Conservation (phyloP, 441 rosid species). For the Bruguiera hainesii region DNA sequence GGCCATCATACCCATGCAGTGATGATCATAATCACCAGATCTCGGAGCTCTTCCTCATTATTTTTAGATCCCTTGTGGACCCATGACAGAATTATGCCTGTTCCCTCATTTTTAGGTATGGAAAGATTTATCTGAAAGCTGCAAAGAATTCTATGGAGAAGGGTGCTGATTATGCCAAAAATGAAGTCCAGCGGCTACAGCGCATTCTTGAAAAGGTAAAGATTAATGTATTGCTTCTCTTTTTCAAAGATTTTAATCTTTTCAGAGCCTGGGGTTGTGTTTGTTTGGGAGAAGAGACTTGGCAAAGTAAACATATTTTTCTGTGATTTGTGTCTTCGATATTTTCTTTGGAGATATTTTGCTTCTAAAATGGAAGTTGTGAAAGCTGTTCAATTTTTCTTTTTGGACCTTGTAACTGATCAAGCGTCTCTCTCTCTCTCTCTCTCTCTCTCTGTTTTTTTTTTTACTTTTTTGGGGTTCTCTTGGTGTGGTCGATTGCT, state of each 20-base stretch:
- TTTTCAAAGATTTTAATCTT: background rate
- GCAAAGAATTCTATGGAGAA: slow-evolving; percentile 70
- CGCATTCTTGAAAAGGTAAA: slow-evolving; percentile 84
- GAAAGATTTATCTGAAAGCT: slow-evolving; percentile 67
- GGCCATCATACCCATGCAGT: background rate
- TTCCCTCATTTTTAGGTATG: slow-evolving; percentile 42
- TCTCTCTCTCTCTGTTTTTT: background rate
- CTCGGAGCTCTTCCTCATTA: too few species aligned
- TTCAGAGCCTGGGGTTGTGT: too few species aligned
- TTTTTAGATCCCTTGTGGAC: background rate
- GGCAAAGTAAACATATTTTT: too few species aligned
- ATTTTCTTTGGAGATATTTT: too few species aligned
- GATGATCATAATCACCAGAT: background rate
- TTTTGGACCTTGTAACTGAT: background rate
- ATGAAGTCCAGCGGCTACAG: slow-evolving; percentile 74
- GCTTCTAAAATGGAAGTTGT: too few species aligned
- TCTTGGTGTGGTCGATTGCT: slow-evolving; percentile 1
- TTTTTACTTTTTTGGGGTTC: background rate
- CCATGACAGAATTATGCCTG: background rate
- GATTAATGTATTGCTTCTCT: background rate
- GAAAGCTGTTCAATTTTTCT: too few species aligned
- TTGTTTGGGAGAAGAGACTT: too few species aligned
- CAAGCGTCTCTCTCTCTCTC: background rate
- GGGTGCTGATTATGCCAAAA: slow-evolving; percentile 70
- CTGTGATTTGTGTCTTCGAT: too few species aligned